Evolutionary conservation across 345 rosid genomes (phyloP), one percentile per base, ranked within the genome.

Genomic region (Chamaenerion angustifolium): DNA sequence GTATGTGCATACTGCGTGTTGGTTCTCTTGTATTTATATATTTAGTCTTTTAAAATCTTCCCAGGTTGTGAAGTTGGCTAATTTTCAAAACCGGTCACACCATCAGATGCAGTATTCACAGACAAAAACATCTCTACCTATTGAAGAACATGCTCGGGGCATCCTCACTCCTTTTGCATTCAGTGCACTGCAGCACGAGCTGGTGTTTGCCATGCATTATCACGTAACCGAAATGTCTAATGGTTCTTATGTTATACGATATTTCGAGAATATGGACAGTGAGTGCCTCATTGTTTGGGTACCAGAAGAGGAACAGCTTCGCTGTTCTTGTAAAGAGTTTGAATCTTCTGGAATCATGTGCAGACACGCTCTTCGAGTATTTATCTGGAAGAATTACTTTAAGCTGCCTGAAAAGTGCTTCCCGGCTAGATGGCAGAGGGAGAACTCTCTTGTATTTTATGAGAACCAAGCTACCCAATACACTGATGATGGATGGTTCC

Each of bases 281-380:
- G 95, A 86, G 50, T 74, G 67, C 61, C 64, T 78, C 55, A 88
- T 83, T 46, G 60, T 76, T 44, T 83, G 94, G 88, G 75, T 76
- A 46, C 73, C 78, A 4, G 84, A 76, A 56, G 88, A 78, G 25
- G 95, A 85, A 59, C 86, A 81, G 57, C 70, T 90, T 48, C 85
- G 69, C 47, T 90, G 98, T 66, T 85, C 98, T 0, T 90, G 95
- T 63, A 90, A 90, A 79, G 95, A 81, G 66, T 86, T 90, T 52
- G 92, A 86, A 63, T 85, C 73, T 52, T 74, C 94, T 0, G 94
- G 94, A 66, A 70, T 81, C 54, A 49, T 90, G 47, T 86, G 98
- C 64, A 66, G 98, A 71, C 98, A 90, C 56, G 69, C 78, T 46
- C 73, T 90, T 45, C 74, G 98, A 40, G 86, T 83, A 8, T 71